Base-by-base conservation (phyloP, 768 basidiomycete genomes). In the Leccinum incarnatum region DNA sequence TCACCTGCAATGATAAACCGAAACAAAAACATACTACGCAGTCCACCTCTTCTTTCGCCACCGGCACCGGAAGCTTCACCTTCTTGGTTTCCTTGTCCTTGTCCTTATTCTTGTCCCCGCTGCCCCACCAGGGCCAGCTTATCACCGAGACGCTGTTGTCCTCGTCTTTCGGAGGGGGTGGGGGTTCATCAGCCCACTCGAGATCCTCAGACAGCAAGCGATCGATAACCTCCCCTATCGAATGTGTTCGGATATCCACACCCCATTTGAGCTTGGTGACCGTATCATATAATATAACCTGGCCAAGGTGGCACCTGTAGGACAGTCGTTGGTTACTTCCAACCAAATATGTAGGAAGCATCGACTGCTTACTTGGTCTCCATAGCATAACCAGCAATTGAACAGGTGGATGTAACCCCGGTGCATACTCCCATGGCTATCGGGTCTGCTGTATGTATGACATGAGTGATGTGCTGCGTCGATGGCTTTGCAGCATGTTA, bases 401-500 rank as follows among this genome's bases (percentile, higher is more conserved):
- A 84, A 71, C 96, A 99, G 1, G 82, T 73, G 0, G 90, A 95
- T 9, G 81, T 77, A 1, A 89, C 77, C 12, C 93, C 93, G 12
- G 78, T 94, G 67, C 93, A 95, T 0, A 80, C 80, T 1, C 91
- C 91, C 83, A 91, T 90, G 3, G 95, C 83, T 36, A 98, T 91
- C 0, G 95, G 95, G 78, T 98, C 96, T 21, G 89, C 95, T 1
- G 90, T 98, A 69, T 98, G 89, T 67, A 91, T 96, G 8, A 98
- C 79, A 67, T 98, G 93, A 0, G 89, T 94, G 45, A 96, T 78
- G 62, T 91, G 89, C 3, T 86, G 83, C 0, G 79, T 79, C 2
- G 87, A 85, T 0, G 87, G 89, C 88, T 90, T 64, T 17, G 30
- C 4, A 50, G 15, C 48, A 48, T 25, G 30, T 65, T 2, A 58